These are phyloP conservation scores for Ustilago nuda DNA, from an alignment of 1,284 basidiomycete species.

Conservation along the genomic window DNA sequence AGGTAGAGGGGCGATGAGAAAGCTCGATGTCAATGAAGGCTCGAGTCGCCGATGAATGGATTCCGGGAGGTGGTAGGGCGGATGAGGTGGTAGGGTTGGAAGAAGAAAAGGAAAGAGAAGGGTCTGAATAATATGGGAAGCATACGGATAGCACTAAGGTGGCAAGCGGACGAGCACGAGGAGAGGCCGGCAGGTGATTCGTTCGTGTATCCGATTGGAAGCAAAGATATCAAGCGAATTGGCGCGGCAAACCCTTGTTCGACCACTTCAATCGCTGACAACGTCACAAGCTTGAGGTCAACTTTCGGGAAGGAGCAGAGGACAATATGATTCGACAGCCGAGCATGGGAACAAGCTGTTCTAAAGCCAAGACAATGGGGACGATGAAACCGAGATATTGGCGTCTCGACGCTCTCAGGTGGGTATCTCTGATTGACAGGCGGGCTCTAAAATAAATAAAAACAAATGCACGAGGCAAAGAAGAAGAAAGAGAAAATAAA, in stretches of 20 bases:
- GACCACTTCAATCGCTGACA: neutral
- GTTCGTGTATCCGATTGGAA: constrained; percentile 3
- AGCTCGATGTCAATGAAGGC: constrained; percentile 40
- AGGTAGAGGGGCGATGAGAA: neutral
- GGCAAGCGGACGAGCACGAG: constrained; percentile 2
- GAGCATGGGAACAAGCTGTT: neutral
- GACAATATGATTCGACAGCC: neutral
- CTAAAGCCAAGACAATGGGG: neutral
- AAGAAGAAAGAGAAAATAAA: neutral
- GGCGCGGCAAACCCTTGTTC: constrained; percentile 3
- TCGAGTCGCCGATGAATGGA: constrained; percentile 17
- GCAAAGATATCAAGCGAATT: constrained; percentile 3
- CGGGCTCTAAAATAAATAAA: neutral
- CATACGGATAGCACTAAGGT: neutral
- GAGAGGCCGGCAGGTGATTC: neutral
- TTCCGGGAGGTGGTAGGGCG: neutral
- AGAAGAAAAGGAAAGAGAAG: neutral
- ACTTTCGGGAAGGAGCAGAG: constrained; percentile 1
- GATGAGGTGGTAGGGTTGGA: neutral
- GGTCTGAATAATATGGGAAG: constrained; percentile 2
- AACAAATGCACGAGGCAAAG: too few species aligned
- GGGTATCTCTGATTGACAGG: constrained; percentile 11
- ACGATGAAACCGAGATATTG: constrained; percentile 7
- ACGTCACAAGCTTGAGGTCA: neutral
- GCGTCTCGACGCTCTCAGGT: neutral